Percentiles rank a stretch among this genome's conserved stretches.
phyloP scores from a whole-genome alignment of 768 basidiomycete species.

The Lentinula aciculospora region DNA sequence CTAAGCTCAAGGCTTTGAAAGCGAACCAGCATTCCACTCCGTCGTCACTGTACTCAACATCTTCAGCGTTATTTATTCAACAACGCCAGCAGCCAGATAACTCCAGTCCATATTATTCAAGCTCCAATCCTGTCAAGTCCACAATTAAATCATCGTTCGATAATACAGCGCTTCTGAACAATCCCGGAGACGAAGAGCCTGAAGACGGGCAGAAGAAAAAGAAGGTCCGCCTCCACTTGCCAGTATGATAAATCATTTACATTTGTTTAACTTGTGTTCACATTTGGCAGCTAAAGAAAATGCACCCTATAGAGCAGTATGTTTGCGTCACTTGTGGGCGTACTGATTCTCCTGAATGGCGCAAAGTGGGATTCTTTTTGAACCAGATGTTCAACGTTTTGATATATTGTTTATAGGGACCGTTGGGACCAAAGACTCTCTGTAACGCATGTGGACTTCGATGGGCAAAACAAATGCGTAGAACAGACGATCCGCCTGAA shows the following conservation, averaged over 20 bases:
- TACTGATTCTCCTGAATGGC: slow-evolving; percentile 97
- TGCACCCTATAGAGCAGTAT: slow-evolving; percentile 55
- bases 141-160: slow-evolving; percentile 2
- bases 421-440: slow-evolving; percentile 92
- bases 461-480: slow-evolving; percentile 74
- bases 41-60: slow-evolving; percentile 14
- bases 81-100: slow-evolving; percentile 3
- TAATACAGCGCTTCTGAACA: background rate
- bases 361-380: slow-evolving; percentile 51
- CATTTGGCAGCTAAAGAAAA: slow-evolving; percentile 36
- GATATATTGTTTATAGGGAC: slow-evolving; percentile 55
- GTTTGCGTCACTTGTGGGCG: slow-evolving; percentile 92
- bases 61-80: slow-evolving; percentile 17
- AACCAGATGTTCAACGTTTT: background rate
- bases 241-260: background rate
- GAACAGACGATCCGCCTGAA: slow-evolving; percentile 25
- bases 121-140: background rate
- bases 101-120: background rate
- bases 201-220: slow-evolving; percentile 58
- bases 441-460: slow-evolving; percentile 95
- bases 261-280: background rate
- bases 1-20: slow-evolving; percentile 42
- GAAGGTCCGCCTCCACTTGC: slow-evolving; percentile 38
- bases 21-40: slow-evolving; percentile 7
- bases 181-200: slow-evolving; percentile 32